Percentiles rank a stretch among this genome's conserved stretches.
These are phyloP conservation scores for Wickerhamomyces sp. DNA, from an alignment of 1,139 yeast species.

Conservation along the genomic window DNA sequence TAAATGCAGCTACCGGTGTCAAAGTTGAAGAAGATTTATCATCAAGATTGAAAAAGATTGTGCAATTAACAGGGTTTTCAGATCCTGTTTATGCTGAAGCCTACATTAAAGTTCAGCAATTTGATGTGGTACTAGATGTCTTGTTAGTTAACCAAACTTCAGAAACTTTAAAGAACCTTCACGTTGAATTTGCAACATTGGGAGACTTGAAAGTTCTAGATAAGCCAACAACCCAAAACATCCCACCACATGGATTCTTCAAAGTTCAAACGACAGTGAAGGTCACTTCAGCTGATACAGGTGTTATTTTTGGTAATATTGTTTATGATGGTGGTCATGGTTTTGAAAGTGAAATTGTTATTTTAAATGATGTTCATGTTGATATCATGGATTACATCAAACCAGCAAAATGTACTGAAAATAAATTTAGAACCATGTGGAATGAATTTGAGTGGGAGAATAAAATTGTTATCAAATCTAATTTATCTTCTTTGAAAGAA, in stretches of 20 bases:
- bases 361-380: conserved; percentile 90
- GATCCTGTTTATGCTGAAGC: conserved; percentile 99
- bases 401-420: conserved; percentile 87
- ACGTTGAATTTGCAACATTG: conserved; percentile 93
- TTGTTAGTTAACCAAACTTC: conserved; percentile 92
- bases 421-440: conserved; percentile 97
- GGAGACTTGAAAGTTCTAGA: conserved; percentile 96
- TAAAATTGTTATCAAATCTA: conserved; percentile 85
- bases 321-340: conserved; percentile 96
- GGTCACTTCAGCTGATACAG: conserved; percentile 96
- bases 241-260: conserved; percentile 96
- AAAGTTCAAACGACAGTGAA: conserved; percentile 84
- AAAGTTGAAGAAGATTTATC: conserved; percentile 54
- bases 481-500: conserved; percentile 62
- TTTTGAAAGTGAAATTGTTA: conserved; percentile 84
- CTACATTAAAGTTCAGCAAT: conserved; percentile 89
- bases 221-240: conserved; percentile 86
- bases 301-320: conserved; percentile 95
- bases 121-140: conserved; percentile 92
- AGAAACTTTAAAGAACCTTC: conserved; percentile 82
- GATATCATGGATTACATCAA: conserved; percentile 97
- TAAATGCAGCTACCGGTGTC: conserved; percentile 43
- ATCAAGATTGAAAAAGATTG: conserved; percentile 81
- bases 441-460: conserved; percentile 99
- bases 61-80: conserved; percentile 93